phyloP scores from a whole-genome alignment of 1,284 basidiomycete species.

The Cerioporus squamosus region DNA sequence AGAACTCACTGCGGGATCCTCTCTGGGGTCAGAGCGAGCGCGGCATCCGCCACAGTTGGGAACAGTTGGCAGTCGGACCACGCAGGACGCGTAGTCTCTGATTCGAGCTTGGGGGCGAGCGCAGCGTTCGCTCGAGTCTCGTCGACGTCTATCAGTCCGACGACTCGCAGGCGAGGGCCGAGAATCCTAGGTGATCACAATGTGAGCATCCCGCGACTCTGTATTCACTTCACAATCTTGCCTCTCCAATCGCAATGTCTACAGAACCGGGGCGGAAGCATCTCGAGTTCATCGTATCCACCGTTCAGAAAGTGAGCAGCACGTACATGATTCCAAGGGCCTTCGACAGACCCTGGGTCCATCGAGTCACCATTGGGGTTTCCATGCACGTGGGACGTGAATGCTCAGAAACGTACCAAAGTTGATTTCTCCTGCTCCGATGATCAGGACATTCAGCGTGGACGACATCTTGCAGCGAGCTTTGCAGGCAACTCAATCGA shows the following conservation, averaged over 20 bases:
- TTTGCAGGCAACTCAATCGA: background rate
- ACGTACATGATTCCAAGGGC: conserved; percentile 49
- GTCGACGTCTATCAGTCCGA: conserved; percentile 27
- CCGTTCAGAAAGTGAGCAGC: background rate
- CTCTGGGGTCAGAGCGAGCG: background rate
- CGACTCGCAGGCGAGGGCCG: conserved; percentile 15
- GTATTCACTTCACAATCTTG: background rate
- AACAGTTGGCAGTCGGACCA: conserved; percentile 22
- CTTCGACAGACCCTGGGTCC: conserved; percentile 40
- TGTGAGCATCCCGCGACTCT: too few relatives aligned
- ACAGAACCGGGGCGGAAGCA: background rate
- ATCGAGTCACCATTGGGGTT: background rate
- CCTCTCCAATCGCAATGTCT: conserved; percentile 28
- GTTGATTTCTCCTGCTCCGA: conserved; percentile 58
- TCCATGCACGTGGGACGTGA: background rate
- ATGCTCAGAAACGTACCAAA: conserved; percentile 36
- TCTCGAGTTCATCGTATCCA: background rate
- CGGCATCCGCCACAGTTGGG: conserved; percentile 17
- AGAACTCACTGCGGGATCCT: conserved; percentile 16
- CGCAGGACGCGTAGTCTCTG: background rate
- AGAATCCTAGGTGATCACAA: conserved; percentile 19
- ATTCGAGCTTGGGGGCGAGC: conserved; percentile 15
- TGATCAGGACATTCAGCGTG: conserved; percentile 47
- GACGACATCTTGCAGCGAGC: conserved; percentile 3
- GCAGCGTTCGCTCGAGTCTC: conserved; percentile 16